A percentile compares a stretch with the other conserved stretches of the same genome.
Conservation (phyloP, 306 rosid genomes). For the Cicer bijugum region DNA sequence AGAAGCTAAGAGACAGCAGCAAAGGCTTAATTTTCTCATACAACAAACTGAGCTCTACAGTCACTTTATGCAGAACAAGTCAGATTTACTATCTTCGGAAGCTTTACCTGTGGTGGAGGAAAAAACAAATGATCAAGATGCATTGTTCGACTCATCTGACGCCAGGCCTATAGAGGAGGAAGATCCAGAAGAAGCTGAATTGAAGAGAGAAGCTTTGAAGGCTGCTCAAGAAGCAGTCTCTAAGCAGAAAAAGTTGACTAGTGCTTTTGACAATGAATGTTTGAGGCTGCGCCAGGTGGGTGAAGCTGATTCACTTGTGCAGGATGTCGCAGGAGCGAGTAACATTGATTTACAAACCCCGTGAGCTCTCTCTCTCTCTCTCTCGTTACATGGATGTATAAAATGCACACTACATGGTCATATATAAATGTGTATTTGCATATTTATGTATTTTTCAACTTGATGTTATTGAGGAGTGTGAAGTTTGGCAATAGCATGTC, state of each 20-base stretch:
- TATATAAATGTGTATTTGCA: conserved; percentile 14
- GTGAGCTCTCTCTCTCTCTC: conserved; percentile 54
- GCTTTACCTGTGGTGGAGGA: conserved; percentile 59
- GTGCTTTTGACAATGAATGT: conserved; percentile 87
- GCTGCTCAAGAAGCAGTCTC: conserved; percentile 98
- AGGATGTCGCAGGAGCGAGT: conserved; percentile 93
- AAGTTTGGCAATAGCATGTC: conserved; percentile 35
- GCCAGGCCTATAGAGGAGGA: conserved; percentile 63
- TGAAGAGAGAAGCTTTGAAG: conserved; percentile 89
- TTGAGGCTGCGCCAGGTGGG: conserved; percentile 74
- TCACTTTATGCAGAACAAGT: conserved; percentile 96
- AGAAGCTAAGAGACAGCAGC: conserved; percentile 99
- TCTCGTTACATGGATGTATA: neutral
- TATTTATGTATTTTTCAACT: conserved; percentile 7
- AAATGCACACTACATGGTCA: neutral
- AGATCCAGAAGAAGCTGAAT: conserved; percentile 84
- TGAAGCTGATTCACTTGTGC: conserved; percentile 67
- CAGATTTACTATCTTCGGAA: conserved; percentile 71
- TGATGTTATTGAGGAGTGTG: conserved; percentile 39
- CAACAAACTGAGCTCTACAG: conserved; percentile 94
- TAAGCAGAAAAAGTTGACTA: conserved; percentile 79
- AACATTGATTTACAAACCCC: conserved; percentile 92
- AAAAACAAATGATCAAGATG: conserved; percentile 58
- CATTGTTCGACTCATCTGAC: conserved; percentile 51
- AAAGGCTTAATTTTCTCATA: conserved; percentile 89